phyloP scores from a whole-genome alignment of 257 asterid species.

The Henckelia pumila region DNA sequence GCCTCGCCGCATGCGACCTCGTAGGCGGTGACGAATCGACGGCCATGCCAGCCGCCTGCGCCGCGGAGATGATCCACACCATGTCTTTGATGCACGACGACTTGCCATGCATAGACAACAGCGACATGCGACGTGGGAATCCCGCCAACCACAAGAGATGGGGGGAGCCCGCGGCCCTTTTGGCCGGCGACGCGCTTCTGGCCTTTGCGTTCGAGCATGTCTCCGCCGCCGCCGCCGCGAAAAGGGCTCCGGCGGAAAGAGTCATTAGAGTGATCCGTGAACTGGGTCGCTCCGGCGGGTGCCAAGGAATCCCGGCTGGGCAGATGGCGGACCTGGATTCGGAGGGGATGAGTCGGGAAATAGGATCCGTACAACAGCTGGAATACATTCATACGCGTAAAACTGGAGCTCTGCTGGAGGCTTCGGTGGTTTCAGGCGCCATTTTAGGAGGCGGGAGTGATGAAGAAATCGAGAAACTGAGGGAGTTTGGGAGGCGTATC shows the following conservation, averaged over 20 bases:
- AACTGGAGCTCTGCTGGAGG: conserved; percentile 59
- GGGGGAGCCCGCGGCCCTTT: conserved; percentile 52
- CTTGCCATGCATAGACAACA: conserved; percentile 70
- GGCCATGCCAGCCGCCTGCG: conserved; percentile 67
- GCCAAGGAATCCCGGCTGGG: conserved; percentile 53
- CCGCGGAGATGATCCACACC: conserved; percentile 65
- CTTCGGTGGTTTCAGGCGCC: conserved; percentile 57
- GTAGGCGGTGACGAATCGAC: conserved; percentile 45
- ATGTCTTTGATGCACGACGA: conserved; percentile 72
- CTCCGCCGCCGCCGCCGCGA: conserved; percentile 39
- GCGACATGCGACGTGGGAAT: conserved; percentile 53
- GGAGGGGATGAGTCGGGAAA: conserved; percentile 37
- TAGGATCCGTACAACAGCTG: conserved; percentile 46
- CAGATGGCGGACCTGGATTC: conserved; percentile 52
- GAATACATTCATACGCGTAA: conserved; percentile 58
- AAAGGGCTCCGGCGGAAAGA: conserved; percentile 34
- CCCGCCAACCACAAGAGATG: conserved; percentile 57
- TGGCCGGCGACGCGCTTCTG: conserved; percentile 58
- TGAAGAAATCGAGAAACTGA: conserved; percentile 38
- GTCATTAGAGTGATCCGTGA: conserved; percentile 38
- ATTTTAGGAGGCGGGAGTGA: conserved; percentile 51
- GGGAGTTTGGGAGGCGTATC: conserved; percentile 49
- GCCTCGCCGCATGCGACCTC: conserved; percentile 63
- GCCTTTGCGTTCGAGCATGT: conserved; percentile 51
- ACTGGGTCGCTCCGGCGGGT: conserved; percentile 44